Evolutionary conservation across 495 filamentous ascomycete species (phyloP).

Genomic region (Penicillium pulvis): DNA sequence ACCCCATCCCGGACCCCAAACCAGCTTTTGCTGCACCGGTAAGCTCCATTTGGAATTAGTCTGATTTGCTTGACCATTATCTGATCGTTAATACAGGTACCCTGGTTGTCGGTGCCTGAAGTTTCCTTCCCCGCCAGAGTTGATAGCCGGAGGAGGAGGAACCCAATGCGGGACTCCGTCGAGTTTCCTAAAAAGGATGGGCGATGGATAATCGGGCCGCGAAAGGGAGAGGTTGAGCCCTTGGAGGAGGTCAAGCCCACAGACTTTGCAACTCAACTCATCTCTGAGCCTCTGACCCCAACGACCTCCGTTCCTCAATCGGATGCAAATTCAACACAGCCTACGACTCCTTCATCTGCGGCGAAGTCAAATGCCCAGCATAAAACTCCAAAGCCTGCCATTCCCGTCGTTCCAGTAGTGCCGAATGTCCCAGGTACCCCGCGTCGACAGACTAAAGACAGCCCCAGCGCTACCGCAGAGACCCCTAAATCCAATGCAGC

Average conservation of each 20-base stretch:
- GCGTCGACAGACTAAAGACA: slow-evolving; percentile 46
- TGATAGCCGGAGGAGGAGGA: slow-evolving; percentile 42
- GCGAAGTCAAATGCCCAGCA: slow-evolving; percentile 43
- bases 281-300: slow-evolving; percentile 64
- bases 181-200: slow-evolving; percentile 53
- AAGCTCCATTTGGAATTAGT: slow-evolving; percentile 34
- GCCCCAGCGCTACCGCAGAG: slow-evolving; percentile 40
- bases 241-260: slow-evolving; percentile 20
- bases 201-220: slow-evolving; percentile 21
- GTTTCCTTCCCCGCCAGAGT: slow-evolving; percentile 61
- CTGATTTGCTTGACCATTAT: not conserved
- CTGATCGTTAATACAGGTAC: slow-evolving; percentile 54
- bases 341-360: slow-evolving; percentile 68
- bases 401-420: slow-evolving; percentile 64
- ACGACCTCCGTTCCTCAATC: slow-evolving; percentile 67
- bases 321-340: slow-evolving; percentile 66
- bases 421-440: slow-evolving; percentile 55
- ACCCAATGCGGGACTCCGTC: slow-evolving; percentile 40
- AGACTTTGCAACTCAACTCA: slow-evolving; percentile 35
- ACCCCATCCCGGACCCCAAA: slow-evolving; percentile 23
- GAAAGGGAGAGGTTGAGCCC: slow-evolving; percentile 16
- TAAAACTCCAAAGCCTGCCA: slow-evolving; percentile 48
- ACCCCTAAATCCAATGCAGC: slow-evolving; percentile 34
- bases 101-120: slow-evolving; percentile 79
- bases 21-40: slow-evolving; percentile 66